Base-by-base conservation (phyloP, 2,329 filamentous ascomycete species). In the Colletotrichum phormii region DNA sequence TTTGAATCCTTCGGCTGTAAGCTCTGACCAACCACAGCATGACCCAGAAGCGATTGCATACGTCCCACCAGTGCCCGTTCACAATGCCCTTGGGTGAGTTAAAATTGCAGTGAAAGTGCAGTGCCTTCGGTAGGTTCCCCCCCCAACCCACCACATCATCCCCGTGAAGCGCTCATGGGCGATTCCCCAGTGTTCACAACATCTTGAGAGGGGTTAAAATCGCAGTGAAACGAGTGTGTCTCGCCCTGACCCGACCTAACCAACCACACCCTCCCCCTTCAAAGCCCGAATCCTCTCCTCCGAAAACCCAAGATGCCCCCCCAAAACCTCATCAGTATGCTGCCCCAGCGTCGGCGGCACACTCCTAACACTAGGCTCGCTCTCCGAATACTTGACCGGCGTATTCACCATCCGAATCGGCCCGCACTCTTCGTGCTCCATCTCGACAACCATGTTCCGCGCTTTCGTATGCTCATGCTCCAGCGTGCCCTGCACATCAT, bases 301-400 rank as follows among this genome's bases (percentile, higher is more conserved):
- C 18, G 83, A 86, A 76, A 94, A 84, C 0, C 91, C 90, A 22
- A 97, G 82, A 26, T 95, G 80, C 29, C 89, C 87, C 24, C 82
- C 80, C 71, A 98, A 82, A 5, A 98, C 88, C 81, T 97, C 93
- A 76, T 94, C 87, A 0, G 95, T 98, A 82, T 98, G 95, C 83
- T 98, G 91, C 0, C 95, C 97, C 42, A 99, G 84, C 8, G 92
- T 93, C 1, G 97, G 97, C 22, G 97, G 97, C 31, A 94, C 89
- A 4, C 87, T 92, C 42, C 96, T 88, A 51, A 97, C 91, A 4
- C 90, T 89, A 0, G 95, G 95, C 76, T 89, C 91, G 31, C 93
- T 93, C 76, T 95, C 91, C 5, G 95, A 98, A 81, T 95, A 97
- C 81, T 99, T 99, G 72, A 99, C 92, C 0, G 97, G 97, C 0